Base-by-base conservation (phyloP, 495 filamentous ascomycete species). In the Penicillium parvum region DNA sequence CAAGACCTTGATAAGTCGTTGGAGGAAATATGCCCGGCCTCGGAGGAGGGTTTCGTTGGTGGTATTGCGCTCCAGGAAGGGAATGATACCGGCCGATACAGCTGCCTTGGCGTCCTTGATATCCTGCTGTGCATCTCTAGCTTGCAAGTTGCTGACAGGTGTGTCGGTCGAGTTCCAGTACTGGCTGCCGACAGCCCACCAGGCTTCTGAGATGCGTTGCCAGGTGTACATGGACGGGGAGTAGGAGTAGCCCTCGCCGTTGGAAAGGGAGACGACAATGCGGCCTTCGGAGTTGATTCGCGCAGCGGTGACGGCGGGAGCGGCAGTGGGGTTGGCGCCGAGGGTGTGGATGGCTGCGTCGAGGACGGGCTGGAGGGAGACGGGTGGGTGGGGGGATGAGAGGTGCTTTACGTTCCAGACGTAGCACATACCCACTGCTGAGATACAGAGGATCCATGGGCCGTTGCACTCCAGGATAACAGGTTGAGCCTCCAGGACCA, bases 161-260 rank as follows among this genome's bases (percentile, higher is more conserved):
- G 85, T 82, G 48, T 91, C 90, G 25, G 88, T 89, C n/a, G 85
- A 87, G 64, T 95, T 95, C 92, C 94, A 97, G 61, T 97, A 97
- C 61, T 97, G 92, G 57, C 85, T 91, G 16, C 90, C 91, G 1
- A 96, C 88, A 2, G 92, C 90, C 92, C 94, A 99, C 94, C 92
- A 99, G 1, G 85, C 72, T 65, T 99, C 92, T 3, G 86, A 89
- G 9, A 97, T 72, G 7, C 90, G 82, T 68, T 96, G 91, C 92
- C 92, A 99, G n/a, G 81, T 76, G 55, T 78, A 89, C 81, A 97
- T 83, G 12, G 68, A 65, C 0, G 81, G 78, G 1, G 84, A 86
- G 66, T 97, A 99, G 17, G 81, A 77, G 57, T 88, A 97, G 3
- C 94, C 92, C 49, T 97, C 90, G 10, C 92, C 92, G 51, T 95